Evolutionary conservation across 768 basidiomycete species (phyloP), one percentile per base, ranked within the genome.

Genomic region (Clitopilus passeckerianus): DNA sequence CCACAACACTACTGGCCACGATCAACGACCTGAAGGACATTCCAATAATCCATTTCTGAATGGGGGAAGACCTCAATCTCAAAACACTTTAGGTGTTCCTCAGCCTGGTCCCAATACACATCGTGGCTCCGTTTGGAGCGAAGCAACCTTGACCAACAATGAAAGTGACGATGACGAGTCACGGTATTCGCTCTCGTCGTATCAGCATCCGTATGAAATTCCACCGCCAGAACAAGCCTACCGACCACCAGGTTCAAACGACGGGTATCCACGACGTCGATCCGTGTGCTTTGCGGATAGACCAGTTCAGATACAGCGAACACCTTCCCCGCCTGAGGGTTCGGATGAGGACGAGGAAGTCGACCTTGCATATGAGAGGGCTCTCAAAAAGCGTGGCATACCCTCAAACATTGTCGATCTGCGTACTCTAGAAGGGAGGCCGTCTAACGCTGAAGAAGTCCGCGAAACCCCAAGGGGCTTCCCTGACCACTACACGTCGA

Each of bases 181-280:
- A n/a, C 66, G 72, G 66, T 82, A 75, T 59, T 76, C 82, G 0
- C 67, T 85, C 50, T 80, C 84, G 16, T 84, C 85, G 3, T 82
- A 84, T 71, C 72, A 77, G 54, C 85, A 87, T 61, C 85, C 86
- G 9, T 80, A 86, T 62, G 83, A 86, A 52, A 86, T 89, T 43
- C 73, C 72, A 16, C 77, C 84, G 1, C 87, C 86, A 2, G 68
- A 72, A 37, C 69, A 72, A 58, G 76, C 74, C 3, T 80, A 83
- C 61, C 59, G 71, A 46, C 71, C 65, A 16, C 60, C 60, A 14
- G 56, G 63, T 24, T 3, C 27, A 30, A 58, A 63, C 8, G 59
- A 69, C 58, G 59, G 60, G 5, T 67, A 68, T 35, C 61, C 65
- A 59, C 43, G 64, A 9, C 68, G 69, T 56, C 68, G 71, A n/a